These are phyloP conservation scores for Capsicum pubescens DNA, from an alignment of 257 asterid genomes.

Conservation along the genomic window DNA sequence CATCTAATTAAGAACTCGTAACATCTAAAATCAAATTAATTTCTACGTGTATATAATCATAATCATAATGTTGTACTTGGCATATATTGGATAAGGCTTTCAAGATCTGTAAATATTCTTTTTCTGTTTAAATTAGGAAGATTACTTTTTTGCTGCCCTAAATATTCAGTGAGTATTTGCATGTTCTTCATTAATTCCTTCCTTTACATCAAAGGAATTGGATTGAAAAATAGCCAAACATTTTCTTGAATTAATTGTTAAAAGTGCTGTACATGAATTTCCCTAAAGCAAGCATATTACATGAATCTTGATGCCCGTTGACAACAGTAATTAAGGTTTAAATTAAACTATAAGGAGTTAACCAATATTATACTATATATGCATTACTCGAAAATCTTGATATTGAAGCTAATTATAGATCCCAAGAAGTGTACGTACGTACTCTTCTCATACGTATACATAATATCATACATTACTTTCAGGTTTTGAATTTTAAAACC, in stretches of 20 bases:
- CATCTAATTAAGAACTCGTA: too few species aligned
- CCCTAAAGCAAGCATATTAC: background rate
- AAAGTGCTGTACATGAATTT: background rate
- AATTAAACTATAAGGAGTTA: background rate
- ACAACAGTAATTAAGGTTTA: background rate
- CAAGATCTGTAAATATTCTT: background rate
- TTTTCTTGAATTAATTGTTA: background rate
- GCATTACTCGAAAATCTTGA: background rate
- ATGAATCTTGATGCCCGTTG: constrained; percentile 13
- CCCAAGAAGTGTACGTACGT: background rate
- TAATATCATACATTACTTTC: background rate
- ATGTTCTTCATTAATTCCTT: constrained; percentile 16
- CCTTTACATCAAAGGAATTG: constrained; percentile 29
- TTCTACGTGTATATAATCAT: too few species aligned
- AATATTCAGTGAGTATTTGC: background rate
- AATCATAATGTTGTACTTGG: background rate
- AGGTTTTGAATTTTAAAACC: background rate
- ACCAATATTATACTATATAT: background rate
- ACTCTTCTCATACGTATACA: background rate
- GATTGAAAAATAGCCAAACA: constrained; percentile 16
- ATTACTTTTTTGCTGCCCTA: background rate
- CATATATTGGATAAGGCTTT: constrained; percentile 5
- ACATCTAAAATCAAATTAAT: too few species aligned
- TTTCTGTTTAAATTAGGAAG: constrained; percentile 2
- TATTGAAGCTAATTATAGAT: constrained; percentile 3